Percentiles rank a stretch among this genome's conserved stretches.
phyloP scores from a whole-genome alignment of 805 yeast species.

The Cyberlindnera veronae region DNA sequence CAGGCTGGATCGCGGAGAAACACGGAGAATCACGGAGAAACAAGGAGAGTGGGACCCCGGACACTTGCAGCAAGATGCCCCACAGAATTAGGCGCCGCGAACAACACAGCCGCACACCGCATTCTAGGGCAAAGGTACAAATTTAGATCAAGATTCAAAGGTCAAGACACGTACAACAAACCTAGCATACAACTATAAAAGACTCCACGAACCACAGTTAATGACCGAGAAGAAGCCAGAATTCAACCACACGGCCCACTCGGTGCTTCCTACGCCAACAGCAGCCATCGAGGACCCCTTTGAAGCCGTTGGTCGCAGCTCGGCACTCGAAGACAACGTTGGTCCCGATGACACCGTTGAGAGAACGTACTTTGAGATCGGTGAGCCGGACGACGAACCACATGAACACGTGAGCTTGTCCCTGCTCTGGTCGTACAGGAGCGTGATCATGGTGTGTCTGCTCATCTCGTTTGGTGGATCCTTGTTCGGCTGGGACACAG shows the following conservation, averaged over 20 bases:
- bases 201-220: no score
- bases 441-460: conserved; percentile 31
- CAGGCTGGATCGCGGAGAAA: background rate
- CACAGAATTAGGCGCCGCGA: no score
- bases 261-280: background rate
- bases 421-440: conserved; percentile 8
- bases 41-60: no score
- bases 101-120: no score
- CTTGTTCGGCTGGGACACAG: conserved; percentile 73
- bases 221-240: background rate
- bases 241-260: background rate
- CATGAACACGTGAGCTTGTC: background rate
- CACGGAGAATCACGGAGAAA: no score
- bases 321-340: no score
- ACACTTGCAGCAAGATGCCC: no score
- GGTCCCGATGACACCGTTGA: no score
- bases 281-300: background rate
- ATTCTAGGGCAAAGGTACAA: no score
- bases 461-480: conserved; percentile 67
- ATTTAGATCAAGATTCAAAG: no score
- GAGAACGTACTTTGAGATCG: background rate
- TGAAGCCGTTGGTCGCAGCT: background rate
- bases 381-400: background rate
- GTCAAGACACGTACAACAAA: no score
- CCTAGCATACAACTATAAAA: no score